Conservation (phyloP, 176 grass and related monocot genomes). For the Lolium multiflorum region DNA sequence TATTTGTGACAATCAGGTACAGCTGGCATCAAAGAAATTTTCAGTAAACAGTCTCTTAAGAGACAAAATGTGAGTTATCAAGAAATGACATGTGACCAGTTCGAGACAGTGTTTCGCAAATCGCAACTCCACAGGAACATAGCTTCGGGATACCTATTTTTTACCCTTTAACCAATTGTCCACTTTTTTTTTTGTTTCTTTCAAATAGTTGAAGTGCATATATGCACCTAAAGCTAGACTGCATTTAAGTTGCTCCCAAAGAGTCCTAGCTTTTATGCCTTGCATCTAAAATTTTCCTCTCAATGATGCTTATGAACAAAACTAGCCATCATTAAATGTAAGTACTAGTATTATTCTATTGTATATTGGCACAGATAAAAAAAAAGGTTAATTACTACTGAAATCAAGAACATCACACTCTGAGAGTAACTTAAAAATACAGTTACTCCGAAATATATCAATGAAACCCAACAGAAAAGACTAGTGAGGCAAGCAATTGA, state of each 20-base stretch:
- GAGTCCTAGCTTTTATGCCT: neutral
- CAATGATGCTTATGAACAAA: constrained; percentile 1
- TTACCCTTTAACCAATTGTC: neutral
- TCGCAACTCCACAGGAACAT: neutral
- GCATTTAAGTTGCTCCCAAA: constrained; percentile 15
- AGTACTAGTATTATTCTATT: neutral
- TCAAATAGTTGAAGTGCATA: neutral
- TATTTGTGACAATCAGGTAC: neutral
- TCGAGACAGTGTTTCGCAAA: neutral
- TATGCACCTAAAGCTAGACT: constrained; percentile 8
- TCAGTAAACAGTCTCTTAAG: neutral
- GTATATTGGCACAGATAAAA: neutral
- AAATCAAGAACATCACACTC: neutral
- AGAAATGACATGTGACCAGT: neutral
- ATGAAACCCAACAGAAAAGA: neutral
- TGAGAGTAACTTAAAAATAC: constrained; percentile 9
- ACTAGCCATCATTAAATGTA: neutral
- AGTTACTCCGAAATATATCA: constrained; percentile 15
- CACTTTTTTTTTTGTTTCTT: neutral
- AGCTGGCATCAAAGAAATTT: constrained; percentile 13
- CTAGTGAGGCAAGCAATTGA: neutral
- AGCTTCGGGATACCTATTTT: neutral
- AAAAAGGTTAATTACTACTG: neutral
- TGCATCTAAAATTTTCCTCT: neutral
- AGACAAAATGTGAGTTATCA: neutral